Percentiles rank a stretch among this genome's conserved stretches.
Evolutionary conservation across 306 rosid species (phyloP).

Genomic region (Cicer judaicum): DNA sequence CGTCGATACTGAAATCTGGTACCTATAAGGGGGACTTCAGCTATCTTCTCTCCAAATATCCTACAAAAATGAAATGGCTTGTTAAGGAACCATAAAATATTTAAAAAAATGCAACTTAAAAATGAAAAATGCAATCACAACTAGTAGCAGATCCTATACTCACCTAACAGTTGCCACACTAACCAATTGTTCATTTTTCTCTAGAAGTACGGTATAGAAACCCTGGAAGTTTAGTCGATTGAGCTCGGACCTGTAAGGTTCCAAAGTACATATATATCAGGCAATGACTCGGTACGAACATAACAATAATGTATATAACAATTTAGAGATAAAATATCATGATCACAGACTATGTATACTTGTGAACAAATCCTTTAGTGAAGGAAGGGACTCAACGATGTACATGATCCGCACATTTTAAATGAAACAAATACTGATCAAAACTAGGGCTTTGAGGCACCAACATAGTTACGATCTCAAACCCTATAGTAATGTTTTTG

Average conservation of each 20-base stretch:
- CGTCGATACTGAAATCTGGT: slow-evolving; percentile 77
- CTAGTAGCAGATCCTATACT: slow-evolving; percentile 43
- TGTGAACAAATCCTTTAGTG: slow-evolving; percentile 14
- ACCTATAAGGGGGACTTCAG: slow-evolving; percentile 84
- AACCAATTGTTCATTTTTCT: slow-evolving; percentile 76
- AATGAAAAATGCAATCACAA: slow-evolving; percentile 14
- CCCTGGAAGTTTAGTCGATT: slow-evolving; percentile 73
- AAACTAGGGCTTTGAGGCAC: not conserved
- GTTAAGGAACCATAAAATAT: slow-evolving; percentile 31
- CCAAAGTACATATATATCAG: slow-evolving; percentile 39
- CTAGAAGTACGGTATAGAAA: slow-evolving; percentile 74
- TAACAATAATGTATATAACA: slow-evolving; percentile 1
- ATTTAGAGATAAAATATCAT: not conserved
- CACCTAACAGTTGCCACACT: slow-evolving; percentile 84
- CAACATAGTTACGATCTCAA: not conserved
- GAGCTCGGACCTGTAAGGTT: slow-evolving; percentile 69
- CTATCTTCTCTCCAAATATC: slow-evolving; percentile 74
- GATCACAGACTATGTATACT: slow-evolving; percentile 10
- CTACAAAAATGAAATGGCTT: slow-evolving; percentile 51
- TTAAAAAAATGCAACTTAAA: no score
- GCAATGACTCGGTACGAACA: slow-evolving; percentile 4
- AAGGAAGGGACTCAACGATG: slow-evolving; percentile 19
- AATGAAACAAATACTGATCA: slow-evolving; percentile 3
- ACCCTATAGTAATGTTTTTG: not conserved
- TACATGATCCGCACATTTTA: not conserved